Base-by-base conservation (phyloP, 78 protist genomes). In the Chrysochromulina parva region DNA sequence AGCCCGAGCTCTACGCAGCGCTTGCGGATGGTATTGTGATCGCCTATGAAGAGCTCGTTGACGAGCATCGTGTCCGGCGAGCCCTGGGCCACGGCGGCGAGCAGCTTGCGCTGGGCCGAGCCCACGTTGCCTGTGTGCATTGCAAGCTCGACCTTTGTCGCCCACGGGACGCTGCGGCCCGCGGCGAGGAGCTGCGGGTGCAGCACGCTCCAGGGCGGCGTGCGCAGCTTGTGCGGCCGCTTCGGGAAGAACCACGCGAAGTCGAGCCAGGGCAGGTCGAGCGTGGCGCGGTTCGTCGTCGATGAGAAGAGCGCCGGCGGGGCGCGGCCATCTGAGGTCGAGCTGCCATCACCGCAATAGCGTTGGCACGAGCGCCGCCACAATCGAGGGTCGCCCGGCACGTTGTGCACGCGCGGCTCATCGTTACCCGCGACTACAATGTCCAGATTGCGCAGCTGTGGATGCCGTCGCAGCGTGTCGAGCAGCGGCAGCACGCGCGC, bases 221-320 rank as follows among this genome's bases (percentile, higher is more conserved):
- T 65, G 71, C 71, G 71, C n/a, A 65, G 71, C 71, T 65, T 65
- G 71, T 65, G 71, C 71, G 71, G 71, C 71, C 71, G 7, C n/a
- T 22, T 10, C 71, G 71, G 71, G 7, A 65, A 16, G 71, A 4
- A 65, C 71, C 71, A 65, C 19, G 71, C 71, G 19, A 65, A 65
- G 71, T 65, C 71, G n/a, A 65, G 71, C 71, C 71, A 65, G 10
- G 71, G 71, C n/a, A 65, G 19, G 71, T 65, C 71, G n/a, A 65
- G 10, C 71, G 19, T 22, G 5, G n/a, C 71, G 71, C n/a, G n/a
- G 71, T 14, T 65, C n/a, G 19, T 65, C n/a, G 71, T 65, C n/a
- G 71, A 65, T 10, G 71, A 4, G 71, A 65, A 65, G 47, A 65
- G 10, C 10, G 71, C 71, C 47, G 71, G 71, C 19, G 71, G 38